These are phyloP conservation scores for Bryum argenteum DNA, from an alignment of 225 moss, liverwort and hornwort genomes.

Conservation along the genomic window DNA sequence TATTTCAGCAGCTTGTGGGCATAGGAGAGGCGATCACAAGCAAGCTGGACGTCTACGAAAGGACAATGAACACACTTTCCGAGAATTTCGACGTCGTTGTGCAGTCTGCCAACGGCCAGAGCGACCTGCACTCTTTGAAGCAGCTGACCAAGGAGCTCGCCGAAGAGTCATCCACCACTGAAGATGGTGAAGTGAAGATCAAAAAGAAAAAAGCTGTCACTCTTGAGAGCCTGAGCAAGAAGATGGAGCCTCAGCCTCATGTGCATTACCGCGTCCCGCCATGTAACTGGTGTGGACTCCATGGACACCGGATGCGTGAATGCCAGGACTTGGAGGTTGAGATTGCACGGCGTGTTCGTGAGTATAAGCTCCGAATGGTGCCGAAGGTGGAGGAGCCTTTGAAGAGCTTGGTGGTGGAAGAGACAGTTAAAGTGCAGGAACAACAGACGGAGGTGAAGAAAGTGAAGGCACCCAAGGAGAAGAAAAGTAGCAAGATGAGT, in stretches of 20 bases:
- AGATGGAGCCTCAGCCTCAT: neutral
- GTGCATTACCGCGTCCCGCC: slow-evolving; percentile 4
- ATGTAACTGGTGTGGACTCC: slow-evolving; percentile 32
- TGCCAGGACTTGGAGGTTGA: slow-evolving; percentile 27
- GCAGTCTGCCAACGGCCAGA: slow-evolving; percentile 11
- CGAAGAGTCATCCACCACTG: neutral
- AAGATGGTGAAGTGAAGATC: neutral
- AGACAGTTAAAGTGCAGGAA: slow-evolving; percentile 1
- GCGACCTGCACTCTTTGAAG: slow-evolving; percentile 26
- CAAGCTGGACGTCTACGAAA: slow-evolving; percentile 30
- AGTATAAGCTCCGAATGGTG: slow-evolving; percentile 27
- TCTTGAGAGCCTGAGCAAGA: slow-evolving; percentile 1
- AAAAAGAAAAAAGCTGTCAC: slow-evolving; percentile 1
- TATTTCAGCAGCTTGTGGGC: slow-evolving; percentile 39
- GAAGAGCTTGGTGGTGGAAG: slow-evolving; percentile 11
- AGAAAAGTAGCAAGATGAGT: slow-evolving; percentile 15
- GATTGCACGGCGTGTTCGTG: slow-evolving; percentile 19
- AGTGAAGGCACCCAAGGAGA: slow-evolving; percentile 1
- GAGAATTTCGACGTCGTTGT: slow-evolving; percentile 26
- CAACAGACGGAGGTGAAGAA: slow-evolving; percentile 1
- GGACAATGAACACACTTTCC: slow-evolving; percentile 3
- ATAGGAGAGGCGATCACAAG: slow-evolving; percentile 35
- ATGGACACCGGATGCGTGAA: slow-evolving; percentile 28
- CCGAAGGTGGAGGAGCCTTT: slow-evolving; percentile 21
- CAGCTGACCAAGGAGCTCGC: slow-evolving; percentile 34